Evolutionary conservation across 305 asterid species (phyloP).

Genomic region (Fraxinus platypoda): DNA sequence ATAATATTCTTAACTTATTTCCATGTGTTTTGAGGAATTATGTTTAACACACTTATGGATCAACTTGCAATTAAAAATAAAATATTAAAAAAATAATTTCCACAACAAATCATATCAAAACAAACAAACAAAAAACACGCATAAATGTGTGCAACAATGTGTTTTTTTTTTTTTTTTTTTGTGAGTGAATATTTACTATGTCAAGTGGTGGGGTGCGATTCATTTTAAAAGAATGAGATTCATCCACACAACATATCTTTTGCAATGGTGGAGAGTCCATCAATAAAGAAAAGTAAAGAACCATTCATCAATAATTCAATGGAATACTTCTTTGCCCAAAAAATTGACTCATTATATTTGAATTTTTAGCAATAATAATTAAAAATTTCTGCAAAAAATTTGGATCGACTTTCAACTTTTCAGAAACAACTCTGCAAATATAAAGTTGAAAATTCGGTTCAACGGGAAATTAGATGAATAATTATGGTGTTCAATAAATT

Average conservation of each 20-base stretch:
- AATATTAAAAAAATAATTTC: background rate
- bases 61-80: background rate
- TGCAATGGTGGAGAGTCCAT: slow-evolving; percentile 49
- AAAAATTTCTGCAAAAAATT: too few species aligned
- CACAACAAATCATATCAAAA: slow-evolving; percentile 1
- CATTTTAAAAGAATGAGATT: slow-evolving; percentile 45
- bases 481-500: too few species aligned
- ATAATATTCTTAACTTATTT: background rate
- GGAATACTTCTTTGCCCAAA: slow-evolving; percentile 18
- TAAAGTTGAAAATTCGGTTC: background rate
- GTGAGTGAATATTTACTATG: slow-evolving; percentile 23
- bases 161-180: background rate
- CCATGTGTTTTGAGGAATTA: background rate
- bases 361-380: background rate
- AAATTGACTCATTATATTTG: background rate
- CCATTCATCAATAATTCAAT: slow-evolving; percentile 40
- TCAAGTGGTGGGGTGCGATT: slow-evolving; percentile 31
- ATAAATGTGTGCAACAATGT: slow-evolving; percentile 22
- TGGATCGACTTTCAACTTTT: too few species aligned
- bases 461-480: background rate
- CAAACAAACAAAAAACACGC: background rate
- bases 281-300: slow-evolving; percentile 29
- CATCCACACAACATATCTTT: slow-evolving; percentile 31
- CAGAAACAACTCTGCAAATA: background rate
- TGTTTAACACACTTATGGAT: background rate